A percentile compares a stretch with the other conserved stretches of the same genome.
Conservation (phyloP, 2,329 filamentous ascomycete species). For the Ceratocystis albifundus region DNA sequence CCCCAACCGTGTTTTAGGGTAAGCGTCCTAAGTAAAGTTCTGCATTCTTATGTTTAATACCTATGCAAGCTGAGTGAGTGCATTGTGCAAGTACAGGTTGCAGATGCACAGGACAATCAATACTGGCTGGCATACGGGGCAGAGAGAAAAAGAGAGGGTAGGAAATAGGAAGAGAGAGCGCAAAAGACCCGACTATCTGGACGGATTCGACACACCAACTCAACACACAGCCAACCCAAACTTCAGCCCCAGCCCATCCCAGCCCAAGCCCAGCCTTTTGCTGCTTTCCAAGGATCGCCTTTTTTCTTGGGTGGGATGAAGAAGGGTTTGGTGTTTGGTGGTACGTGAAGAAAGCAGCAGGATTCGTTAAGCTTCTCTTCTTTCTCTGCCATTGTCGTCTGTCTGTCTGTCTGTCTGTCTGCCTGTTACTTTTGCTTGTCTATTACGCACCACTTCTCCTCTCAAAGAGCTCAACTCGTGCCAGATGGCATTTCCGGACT, state of each 20-base stretch:
- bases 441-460: neutral
- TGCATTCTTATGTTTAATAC: no score
- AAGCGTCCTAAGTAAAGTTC: no score
- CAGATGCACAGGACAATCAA: no score
- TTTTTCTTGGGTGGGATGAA: neutral
- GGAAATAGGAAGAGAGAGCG: no score
- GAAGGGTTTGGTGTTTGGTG: neutral
- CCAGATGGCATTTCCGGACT: conserved; percentile 5
- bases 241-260: no score
- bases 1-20: no score
- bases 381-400: neutral
- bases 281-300: neutral
- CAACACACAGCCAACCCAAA: no score
- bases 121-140: no score
- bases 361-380: conserved; percentile 6
- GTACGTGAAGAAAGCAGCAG: conserved; percentile 8
- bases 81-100: no score
- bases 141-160: no score
- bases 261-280: neutral
- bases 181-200: conserved; percentile 1
- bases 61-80: no score
- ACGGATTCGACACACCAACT: neutral
- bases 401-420: no score
- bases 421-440: neutral
- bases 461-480: neutral